Conservation (phyloP, 1,139 yeast genomes). For the Diutina rugosa region DNA sequence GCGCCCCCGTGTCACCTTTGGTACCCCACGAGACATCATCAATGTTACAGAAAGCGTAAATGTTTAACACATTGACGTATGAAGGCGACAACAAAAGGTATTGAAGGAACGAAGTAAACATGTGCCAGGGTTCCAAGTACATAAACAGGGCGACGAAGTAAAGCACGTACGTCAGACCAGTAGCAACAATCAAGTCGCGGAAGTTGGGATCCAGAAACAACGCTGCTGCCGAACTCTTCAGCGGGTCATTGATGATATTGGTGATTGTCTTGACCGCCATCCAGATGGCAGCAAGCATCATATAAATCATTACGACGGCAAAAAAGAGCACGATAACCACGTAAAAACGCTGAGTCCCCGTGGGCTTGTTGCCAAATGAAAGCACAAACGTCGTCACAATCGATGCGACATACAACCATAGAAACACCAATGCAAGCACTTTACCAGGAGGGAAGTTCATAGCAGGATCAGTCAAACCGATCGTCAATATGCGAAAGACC, state of each 20-base stretch:
- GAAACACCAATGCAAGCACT: slow-evolving; percentile 62
- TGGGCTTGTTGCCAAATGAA: slow-evolving; percentile 90
- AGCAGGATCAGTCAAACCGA: slow-evolving; percentile 45
- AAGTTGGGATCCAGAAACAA: slow-evolving; percentile 31
- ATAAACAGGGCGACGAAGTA: slow-evolving; percentile 34
- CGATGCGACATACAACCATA: slow-evolving; percentile 84
- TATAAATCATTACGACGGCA: slow-evolving; percentile 84
- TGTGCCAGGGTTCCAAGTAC: slow-evolving; percentile 39
- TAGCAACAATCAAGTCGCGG: slow-evolving; percentile 36
- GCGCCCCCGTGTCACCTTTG: slow-evolving; percentile 30
- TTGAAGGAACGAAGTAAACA: slow-evolving; percentile 35
- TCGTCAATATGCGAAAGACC: slow-evolving; percentile 67
- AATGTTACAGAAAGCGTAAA: slow-evolving; percentile 37
- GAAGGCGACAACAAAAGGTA: slow-evolving; percentile 35
- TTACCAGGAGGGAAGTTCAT: slow-evolving; percentile 60
- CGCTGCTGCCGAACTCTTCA: slow-evolving; percentile 22
- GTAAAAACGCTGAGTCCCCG: slow-evolving; percentile 78
- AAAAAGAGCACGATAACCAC: slow-evolving; percentile 77
- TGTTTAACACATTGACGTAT: slow-evolving; percentile 33
- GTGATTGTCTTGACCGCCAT: slow-evolving; percentile 35
- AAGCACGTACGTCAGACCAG: slow-evolving; percentile 32
- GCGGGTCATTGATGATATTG: slow-evolving; percentile 16
- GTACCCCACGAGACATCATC: slow-evolving; percentile 43
- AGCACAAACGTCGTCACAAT: slow-evolving; percentile 84
- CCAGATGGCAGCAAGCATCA: slow-evolving; percentile 53